These are phyloP conservation scores for Periconia macrospinosa DNA, from an alignment of 2,329 filamentous ascomycete genomes.

Conservation along the genomic window DNA sequence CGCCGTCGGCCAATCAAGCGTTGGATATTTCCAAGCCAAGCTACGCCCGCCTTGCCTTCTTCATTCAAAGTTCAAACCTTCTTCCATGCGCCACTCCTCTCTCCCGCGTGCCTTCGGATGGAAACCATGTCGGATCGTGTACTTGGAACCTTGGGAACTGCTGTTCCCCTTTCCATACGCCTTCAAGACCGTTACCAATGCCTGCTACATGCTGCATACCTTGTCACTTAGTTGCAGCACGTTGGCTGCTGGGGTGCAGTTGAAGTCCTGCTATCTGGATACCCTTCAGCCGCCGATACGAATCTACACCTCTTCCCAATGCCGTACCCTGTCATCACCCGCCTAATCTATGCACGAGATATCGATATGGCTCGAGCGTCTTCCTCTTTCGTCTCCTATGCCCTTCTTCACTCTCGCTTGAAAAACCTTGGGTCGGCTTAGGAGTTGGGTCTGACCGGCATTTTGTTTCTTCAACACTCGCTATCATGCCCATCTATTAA, in stretches of 20 bases:
- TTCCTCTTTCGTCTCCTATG: conserved; percentile 9
- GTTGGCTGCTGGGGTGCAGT: too few species aligned
- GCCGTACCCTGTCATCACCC: conserved; percentile 7
- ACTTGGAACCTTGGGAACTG: too few species aligned
- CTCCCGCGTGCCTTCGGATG: too few species aligned
- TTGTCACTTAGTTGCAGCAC: too few species aligned
- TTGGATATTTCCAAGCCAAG: neutral
- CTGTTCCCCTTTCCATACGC: too few species aligned
- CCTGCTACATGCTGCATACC: too few species aligned
- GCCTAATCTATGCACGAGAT: conserved; percentile 23
- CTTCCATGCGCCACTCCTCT: too few species aligned
- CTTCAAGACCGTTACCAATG: too few species aligned
- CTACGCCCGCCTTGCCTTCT: too few species aligned
- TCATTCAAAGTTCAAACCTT: too few species aligned
- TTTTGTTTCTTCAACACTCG: neutral
- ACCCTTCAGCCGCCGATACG: neutral
- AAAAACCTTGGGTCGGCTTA: conserved; percentile 2
- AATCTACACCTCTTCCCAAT: neutral
- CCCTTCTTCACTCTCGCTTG: conserved; percentile 11
- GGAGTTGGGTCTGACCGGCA: conserved; percentile 2
- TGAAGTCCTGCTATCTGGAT: too few species aligned
- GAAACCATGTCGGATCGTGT: too few species aligned
- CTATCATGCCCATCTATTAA: conserved; percentile 7
- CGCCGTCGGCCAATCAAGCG: neutral
- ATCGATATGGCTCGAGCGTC: conserved; percentile 16